Base-by-base conservation (phyloP, 1,284 basidiomycete genomes). In the Sphagnurus paluster region DNA sequence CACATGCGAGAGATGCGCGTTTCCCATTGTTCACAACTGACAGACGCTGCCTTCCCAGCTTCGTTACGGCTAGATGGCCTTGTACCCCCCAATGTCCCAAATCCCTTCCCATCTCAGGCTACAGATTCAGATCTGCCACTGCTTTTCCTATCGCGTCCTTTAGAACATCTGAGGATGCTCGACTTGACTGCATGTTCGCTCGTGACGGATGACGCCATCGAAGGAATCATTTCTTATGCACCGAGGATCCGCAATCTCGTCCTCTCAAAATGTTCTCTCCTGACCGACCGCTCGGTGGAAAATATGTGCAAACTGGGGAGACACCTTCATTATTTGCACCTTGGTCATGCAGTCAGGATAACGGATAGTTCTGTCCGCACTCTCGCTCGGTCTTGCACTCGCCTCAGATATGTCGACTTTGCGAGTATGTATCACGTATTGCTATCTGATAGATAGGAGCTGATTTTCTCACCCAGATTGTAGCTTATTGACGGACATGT, bases 321-420 rank as follows among this genome's bases (percentile, higher is more conserved):
- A 63, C 85, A 95, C 61, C 66, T 99, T 26, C 97, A 99, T 67
- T 94, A 97, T 64, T 77, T 99, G 30, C 97, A 99, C 65, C 76
- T 99, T 10, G 97, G 95, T 1, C 97, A 99, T 70, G 88, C 93
- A 4, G 69, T 67, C 53, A 86, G 84, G 57, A 93, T 99, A 55
- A 97, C 95, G 2, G 97, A 99, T 64, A 79, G 80, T 20, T 93
- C 90, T 5, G 87, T 99, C 29, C 86, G 84, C 42, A 79, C 80
- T 7, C 74, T 99, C 13, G 94, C 93, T 3, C 77, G 91, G 32
- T 80, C 82, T 17, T 99, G 97, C 67, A 95, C 92, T 0, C 77
- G 97, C n/a, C 67, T 99, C 47, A 78, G 97, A 56, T 99, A 99
- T 64, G 86, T 99, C 50, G 97, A 99, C 65, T 84, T 99, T 54